Evolutionary conservation across 164 flowering plant genomes (phyloP).

Genomic region (Santalum album): DNA sequence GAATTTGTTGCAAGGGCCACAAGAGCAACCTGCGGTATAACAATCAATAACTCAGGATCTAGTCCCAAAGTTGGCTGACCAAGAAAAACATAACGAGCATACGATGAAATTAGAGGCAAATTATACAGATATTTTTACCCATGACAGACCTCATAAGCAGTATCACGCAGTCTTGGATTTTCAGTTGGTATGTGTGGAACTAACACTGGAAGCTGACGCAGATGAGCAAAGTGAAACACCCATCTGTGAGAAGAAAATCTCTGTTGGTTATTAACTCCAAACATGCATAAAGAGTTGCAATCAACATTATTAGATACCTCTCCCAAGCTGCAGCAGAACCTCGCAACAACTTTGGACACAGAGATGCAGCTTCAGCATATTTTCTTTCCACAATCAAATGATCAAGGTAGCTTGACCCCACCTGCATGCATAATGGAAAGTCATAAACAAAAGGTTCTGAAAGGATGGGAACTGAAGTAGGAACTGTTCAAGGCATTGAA

Average conservation of each 20-base stretch:
- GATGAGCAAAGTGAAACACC: slow-evolving; percentile 98
- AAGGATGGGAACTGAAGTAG: not conserved
- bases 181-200: slow-evolving; percentile 90
- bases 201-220: slow-evolving; percentile 92
- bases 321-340: slow-evolving; percentile 99
- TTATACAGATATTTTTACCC: not conserved
- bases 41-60: slow-evolving; percentile 2
- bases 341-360: slow-evolving; percentile 91
- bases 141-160: slow-evolving; percentile 84
- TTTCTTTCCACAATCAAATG: slow-evolving; percentile 94
- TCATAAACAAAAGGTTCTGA: not conserved
- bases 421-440: slow-evolving; percentile 30
- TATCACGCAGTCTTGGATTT: slow-evolving; percentile 81
- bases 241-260: slow-evolving; percentile 46
- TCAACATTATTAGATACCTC: slow-evolving; percentile 39
- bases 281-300: not conserved
- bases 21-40: slow-evolving; percentile 66
- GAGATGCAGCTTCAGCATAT: slow-evolving; percentile 91
- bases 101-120: not conserved
- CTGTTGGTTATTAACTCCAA: slow-evolving; percentile 12
- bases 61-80: not conserved
- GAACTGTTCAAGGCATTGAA: not conserved
- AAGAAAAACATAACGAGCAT: not conserved
- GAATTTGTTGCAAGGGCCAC: slow-evolving; percentile 90
- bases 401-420: slow-evolving; percentile 92